Evolutionary conservation across 345 rosid species (phyloP).

Genomic region (Streptanthus diversifolius): DNA sequence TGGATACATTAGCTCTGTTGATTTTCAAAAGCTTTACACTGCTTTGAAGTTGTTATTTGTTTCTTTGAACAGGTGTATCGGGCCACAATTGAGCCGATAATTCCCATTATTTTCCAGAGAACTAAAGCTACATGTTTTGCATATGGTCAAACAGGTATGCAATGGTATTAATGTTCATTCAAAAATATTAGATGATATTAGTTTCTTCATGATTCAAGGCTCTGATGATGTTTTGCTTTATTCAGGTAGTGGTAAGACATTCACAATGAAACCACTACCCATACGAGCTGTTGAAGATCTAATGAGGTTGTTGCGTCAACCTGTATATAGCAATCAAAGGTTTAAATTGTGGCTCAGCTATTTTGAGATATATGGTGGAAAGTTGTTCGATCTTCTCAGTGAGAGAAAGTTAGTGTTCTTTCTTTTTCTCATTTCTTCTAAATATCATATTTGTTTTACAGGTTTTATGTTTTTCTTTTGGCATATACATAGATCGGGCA

Average conservation of each 20-base stretch:
- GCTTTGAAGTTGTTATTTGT: background rate
- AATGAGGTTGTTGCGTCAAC: conserved; percentile 85
- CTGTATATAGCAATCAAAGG: conserved; percentile 72
- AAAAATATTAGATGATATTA: background rate
- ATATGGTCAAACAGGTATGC: conserved; percentile 96
- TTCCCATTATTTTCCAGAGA: conserved; percentile 88
- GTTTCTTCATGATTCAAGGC: background rate
- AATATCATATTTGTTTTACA: background rate
- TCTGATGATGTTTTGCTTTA: conserved; percentile 17
- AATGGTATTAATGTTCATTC: background rate
- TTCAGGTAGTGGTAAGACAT: conserved; percentile 98
- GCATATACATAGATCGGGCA: background rate
- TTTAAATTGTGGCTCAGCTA: conserved; percentile 96
- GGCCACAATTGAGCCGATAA: conserved; percentile 90
- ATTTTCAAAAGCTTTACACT: conserved; percentile 10
- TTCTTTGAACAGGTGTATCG: conserved; percentile 63
- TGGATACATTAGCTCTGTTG: background rate
- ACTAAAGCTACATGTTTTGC: conserved; percentile 99
- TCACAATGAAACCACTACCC: conserved; percentile 95
- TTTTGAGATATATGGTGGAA: conserved; percentile 99
- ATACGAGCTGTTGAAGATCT: conserved; percentile 84
- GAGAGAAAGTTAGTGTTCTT: conserved; percentile 77
- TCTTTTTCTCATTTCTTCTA: background rate
- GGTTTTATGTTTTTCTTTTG: conserved; percentile 3
- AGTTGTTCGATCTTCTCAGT: conserved; percentile 88